Conservation (phyloP, 1,284 basidiomycete species). For the Apiotrichum gamsii region DNA sequence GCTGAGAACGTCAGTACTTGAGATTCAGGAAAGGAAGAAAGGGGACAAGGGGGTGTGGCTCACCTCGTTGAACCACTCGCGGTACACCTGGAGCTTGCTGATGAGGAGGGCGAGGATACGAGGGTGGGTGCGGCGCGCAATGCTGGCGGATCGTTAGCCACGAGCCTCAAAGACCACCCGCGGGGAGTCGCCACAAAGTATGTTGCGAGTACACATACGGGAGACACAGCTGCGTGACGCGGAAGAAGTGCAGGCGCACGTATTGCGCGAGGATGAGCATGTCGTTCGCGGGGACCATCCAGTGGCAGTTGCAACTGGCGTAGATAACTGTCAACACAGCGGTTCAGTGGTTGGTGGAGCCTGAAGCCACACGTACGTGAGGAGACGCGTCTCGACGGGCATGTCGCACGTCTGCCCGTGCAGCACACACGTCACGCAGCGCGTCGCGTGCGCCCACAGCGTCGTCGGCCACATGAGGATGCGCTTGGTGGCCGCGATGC, state of each 20-base stretch:
- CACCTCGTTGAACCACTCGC: conserved; percentile 4
- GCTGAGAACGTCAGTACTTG: not conserved
- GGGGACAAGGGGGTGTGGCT: too few species aligned
- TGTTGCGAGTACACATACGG: too few species aligned
- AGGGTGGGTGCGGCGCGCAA: too few species aligned
- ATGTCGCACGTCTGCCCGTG: conserved; percentile 5
- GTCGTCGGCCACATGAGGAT: not conserved
- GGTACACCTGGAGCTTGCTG: not conserved
- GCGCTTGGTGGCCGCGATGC: not conserved
- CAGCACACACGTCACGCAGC: conserved; percentile 8
- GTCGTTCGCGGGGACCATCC: conserved; percentile 6
- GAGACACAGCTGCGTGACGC: not conserved
- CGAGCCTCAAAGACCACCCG: not conserved
- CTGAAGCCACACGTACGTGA: conserved; percentile 6
- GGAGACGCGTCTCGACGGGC: not conserved
- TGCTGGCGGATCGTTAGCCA: not conserved
- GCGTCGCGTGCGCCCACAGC: too few species aligned
- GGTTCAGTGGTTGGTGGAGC: too few species aligned
- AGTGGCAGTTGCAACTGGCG: too few species aligned
- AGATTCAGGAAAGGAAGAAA: not conserved
- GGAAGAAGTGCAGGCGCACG: not conserved
- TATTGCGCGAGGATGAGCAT: not conserved
- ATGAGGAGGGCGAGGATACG: not conserved
- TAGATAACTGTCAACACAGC: too few species aligned
- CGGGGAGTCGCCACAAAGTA: too few species aligned